A percentile compares a stretch with the other conserved stretches of the same genome.
Conservation (phyloP, 768 basidiomycete genomes). For the Suillus spraguei region DNA sequence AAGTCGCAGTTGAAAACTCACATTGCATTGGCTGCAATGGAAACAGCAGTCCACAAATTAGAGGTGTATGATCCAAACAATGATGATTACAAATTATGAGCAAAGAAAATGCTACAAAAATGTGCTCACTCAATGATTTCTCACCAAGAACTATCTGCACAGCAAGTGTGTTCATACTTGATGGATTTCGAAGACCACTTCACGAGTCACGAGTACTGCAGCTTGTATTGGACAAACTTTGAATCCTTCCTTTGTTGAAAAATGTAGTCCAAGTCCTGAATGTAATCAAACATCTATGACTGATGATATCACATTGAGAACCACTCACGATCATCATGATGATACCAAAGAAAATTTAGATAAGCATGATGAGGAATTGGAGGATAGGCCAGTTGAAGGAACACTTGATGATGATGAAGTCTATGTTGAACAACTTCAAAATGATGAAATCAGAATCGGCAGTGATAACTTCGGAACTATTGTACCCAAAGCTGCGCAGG, state of each 20-base stretch:
- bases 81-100: constrained; percentile 21
- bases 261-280: constrained; percentile 25
- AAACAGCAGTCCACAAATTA: constrained; percentile 35
- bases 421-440: neutral
- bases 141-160: constrained; percentile 42
- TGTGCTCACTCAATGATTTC: constrained; percentile 40
- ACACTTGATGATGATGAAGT: neutral
- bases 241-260: constrained; percentile 30
- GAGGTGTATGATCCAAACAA: constrained; percentile 20
- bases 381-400: neutral
- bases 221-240: constrained; percentile 39
- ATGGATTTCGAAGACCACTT: constrained; percentile 39
- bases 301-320: too few relatives aligned
- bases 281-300: constrained; percentile 18
- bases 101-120: constrained; percentile 39
- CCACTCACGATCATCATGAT: neutral
- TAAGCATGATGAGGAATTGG: neutral
- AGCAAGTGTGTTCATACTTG: constrained; percentile 38
- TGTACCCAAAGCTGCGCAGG: constrained; percentile 18
- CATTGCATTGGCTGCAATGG: constrained; percentile 41
- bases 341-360: neutral
- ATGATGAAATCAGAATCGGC: constrained; percentile 2
- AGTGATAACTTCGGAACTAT: constrained; percentile 15
- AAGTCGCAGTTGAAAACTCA: constrained; percentile 45
- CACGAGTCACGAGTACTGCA: constrained; percentile 37